Conservation (phyloP, 139 green algal species). For the Tetradesmus obliquus region DNA sequence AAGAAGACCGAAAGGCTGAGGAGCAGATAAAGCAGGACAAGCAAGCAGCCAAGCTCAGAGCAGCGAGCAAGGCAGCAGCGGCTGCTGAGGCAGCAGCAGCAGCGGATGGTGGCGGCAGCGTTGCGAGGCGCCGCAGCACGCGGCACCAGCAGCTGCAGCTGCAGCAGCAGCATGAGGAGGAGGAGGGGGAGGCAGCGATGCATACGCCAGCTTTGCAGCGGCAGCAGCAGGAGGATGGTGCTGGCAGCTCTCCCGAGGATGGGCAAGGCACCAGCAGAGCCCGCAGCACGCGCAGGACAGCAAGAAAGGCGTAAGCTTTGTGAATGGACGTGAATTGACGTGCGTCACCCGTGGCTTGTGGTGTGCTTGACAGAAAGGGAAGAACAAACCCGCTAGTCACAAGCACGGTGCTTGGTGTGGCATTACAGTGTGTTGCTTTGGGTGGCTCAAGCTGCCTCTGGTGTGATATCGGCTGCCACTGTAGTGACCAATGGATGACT, state of each 20-base stretch:
- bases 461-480: no score
- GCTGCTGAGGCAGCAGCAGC: neutral
- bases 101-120: neutral
- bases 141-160: neutral
- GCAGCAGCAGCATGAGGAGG: neutral
- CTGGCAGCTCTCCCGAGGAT: neutral
- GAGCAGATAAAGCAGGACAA: neutral
- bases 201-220: neutral
- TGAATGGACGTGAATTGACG: neutral
- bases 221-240: neutral
- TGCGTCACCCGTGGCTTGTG: no score
- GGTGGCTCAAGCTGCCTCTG: no score
- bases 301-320: neutral
- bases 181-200: neutral
- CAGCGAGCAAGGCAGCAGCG: neutral
- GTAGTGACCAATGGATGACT: no score
- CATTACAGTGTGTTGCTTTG: no score
- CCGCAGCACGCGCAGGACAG: neutral
- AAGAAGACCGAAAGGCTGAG: neutral
- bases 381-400: no score
- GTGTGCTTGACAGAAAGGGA: neutral
- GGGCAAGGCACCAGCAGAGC: neutral
- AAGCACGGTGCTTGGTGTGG: no score
- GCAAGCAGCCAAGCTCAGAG: neutral
- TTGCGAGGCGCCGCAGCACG: neutral